A percentile compares a stretch with the other conserved stretches of the same genome.
Evolutionary conservation across 495 filamentous ascomycete species (phyloP).

Genomic region (Neurospora terricola): DNA sequence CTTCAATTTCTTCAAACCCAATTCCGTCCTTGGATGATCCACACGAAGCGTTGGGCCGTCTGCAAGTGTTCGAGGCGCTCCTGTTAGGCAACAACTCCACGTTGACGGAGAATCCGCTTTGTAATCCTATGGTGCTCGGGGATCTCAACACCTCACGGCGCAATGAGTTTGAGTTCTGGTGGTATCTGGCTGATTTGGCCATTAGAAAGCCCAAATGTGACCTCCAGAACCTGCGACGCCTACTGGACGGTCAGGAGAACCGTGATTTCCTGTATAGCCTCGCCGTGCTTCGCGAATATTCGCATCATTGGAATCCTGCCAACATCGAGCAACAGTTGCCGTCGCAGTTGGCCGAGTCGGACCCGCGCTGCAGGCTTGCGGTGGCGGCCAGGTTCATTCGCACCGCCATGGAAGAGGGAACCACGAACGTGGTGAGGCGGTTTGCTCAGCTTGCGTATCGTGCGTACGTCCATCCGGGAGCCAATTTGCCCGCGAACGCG

Average conservation of each 20-base stretch:
- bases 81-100: constrained; percentile 50
- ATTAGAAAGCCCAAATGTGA: constrained; percentile 50
- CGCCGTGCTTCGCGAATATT: constrained; percentile 65
- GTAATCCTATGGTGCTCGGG: constrained; percentile 20
- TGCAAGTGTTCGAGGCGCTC: constrained; percentile 66
- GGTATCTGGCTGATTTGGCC: constrained; percentile 50
- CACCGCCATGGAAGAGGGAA: constrained; percentile 53
- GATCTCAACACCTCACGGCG: constrained; percentile 43
- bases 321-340: constrained; percentile 49
- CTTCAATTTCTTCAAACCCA: background rate
- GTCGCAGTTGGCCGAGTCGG: constrained; percentile 56
- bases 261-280: constrained; percentile 90
- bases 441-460: constrained; percentile 59
- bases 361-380: constrained; percentile 59
- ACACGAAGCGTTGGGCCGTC: constrained; percentile 50
- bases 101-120: constrained; percentile 48
- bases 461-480: constrained; percentile 33
- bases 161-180: constrained; percentile 73
- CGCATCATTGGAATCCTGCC: constrained; percentile 55
- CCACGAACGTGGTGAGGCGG: constrained; percentile 71
- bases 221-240: constrained; percentile 41
- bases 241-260: constrained; percentile 73
- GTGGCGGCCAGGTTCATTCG: constrained; percentile 78
- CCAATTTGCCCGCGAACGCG: constrained; percentile 19
- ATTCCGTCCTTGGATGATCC: constrained; percentile 36